These are phyloP conservation scores for Wickerhamomyces sp. DNA, from an alignment of 1,139 yeast genomes.

Conservation along the genomic window DNA sequence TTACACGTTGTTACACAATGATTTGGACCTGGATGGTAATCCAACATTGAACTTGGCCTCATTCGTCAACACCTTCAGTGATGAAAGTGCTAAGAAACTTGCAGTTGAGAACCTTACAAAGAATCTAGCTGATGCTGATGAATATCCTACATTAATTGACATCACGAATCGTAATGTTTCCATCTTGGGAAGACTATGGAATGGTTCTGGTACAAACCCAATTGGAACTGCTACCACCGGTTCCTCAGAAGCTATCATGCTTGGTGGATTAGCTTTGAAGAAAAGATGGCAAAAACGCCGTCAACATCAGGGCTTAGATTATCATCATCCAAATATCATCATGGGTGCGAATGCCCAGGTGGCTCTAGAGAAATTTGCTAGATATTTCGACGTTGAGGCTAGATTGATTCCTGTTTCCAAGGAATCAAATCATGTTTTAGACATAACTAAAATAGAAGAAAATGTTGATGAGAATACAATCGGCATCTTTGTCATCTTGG, in stretches of 20 bases:
- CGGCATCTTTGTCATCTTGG: slow-evolving; percentile 84
- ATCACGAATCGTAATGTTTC: slow-evolving; percentile 79
- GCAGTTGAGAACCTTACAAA: slow-evolving; percentile 71
- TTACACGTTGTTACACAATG: slow-evolving; percentile 64
- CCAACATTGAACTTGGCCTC: slow-evolving; percentile 85
- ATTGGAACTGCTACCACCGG: slow-evolving; percentile 93
- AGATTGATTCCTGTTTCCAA: slow-evolving; percentile 64
- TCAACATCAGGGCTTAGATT: slow-evolving; percentile 54
- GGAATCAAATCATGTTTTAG: slow-evolving; percentile 61
- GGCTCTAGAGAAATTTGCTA: slow-evolving; percentile 89
- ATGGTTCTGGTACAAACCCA: slow-evolving; percentile 50
- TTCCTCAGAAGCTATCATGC: slow-evolving; percentile 89
- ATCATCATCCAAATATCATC: slow-evolving; percentile 71
- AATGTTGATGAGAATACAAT: slow-evolving; percentile 86
- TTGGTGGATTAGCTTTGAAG: slow-evolving; percentile 91
- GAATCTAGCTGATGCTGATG: slow-evolving; percentile 90
- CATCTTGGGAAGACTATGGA: slow-evolving; percentile 77
- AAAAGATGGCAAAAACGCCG: slow-evolving; percentile 77
- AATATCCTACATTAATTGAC: slow-evolving; percentile 82
- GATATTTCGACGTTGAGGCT: slow-evolving; percentile 89
- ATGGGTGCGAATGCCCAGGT: slow-evolving; percentile 97
- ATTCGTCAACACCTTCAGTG: slow-evolving; percentile 75
- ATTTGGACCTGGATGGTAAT: slow-evolving; percentile 75
- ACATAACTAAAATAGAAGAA: slow-evolving; percentile 52
- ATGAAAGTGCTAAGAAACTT: slow-evolving; percentile 47